phyloP scores from a whole-genome alignment of 495 filamentous ascomycete genomes.

The Daldinia loculata region DNA sequence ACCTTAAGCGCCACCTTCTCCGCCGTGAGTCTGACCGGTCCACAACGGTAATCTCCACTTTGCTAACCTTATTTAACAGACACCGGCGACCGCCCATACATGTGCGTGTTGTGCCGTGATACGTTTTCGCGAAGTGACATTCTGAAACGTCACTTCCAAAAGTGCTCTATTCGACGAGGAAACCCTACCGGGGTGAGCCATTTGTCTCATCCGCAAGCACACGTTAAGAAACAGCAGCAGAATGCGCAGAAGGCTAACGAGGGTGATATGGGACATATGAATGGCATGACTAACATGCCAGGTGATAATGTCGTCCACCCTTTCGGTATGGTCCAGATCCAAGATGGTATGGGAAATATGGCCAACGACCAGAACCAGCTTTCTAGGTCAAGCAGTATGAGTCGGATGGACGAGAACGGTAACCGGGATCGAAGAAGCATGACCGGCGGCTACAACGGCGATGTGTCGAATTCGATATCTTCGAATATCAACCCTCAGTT shows the following conservation, averaged over 20 bases:
- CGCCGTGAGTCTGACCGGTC: constrained; percentile 75
- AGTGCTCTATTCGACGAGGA: constrained; percentile 93
- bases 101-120: constrained; percentile 95
- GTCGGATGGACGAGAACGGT: constrained; percentile 59
- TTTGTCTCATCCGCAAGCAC: constrained; percentile 87
- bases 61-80: constrained; percentile 61
- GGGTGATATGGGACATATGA: constrained; percentile 61
- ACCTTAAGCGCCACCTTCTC: constrained; percentile 93
- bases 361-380: constrained; percentile 63
- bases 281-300: constrained; percentile 61
- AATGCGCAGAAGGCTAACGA: constrained; percentile 64
- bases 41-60: constrained; percentile 15
- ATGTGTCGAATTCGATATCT: constrained; percentile 60
- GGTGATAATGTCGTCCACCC: constrained; percentile 60
- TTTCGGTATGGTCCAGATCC: constrained; percentile 57
- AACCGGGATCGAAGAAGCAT: constrained; percentile 63
- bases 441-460: constrained; percentile 60
- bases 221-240: constrained; percentile 78
- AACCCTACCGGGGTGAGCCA: constrained; percentile 94
- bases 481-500: constrained; percentile 66
- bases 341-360: constrained; percentile 60
- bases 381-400: constrained; percentile 67
- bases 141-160: constrained; percentile 97
- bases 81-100: constrained; percentile 95
- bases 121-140: constrained; percentile 99